Base-by-base conservation (phyloP, 169 alveolate species). In the Cryptosporidium canis region DNA sequence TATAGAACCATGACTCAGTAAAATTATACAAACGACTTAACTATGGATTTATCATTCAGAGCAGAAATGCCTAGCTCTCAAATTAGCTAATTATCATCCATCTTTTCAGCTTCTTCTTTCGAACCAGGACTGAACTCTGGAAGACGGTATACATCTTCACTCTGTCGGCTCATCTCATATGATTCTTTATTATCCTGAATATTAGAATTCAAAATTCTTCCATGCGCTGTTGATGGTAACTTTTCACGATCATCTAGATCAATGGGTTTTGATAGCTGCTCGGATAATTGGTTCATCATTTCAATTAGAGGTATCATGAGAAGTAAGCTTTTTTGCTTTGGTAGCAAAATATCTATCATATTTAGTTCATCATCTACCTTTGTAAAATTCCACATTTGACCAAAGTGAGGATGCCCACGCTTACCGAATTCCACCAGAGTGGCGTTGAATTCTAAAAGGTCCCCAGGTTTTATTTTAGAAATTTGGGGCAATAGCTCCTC, bases 361-460 rank as follows among this genome's bases (percentile, higher is more conserved):
- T 55, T 45, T 7, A 61, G 24, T 12, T 58, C 70, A 39, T 77
- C 87, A 37, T 77, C 87, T 3, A 63, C 55, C 65, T 77, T 77
- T 27, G 87, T 77, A 61, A 77, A 77, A 27, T 77, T 77, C 87
- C 87, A 77, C 87, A 77, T 77, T 77, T 77, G 87, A 1, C 87
- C 87, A 58, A 77, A 77, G 37, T 77, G 87, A 12, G 87, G 87
- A 58, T 77, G 87, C 3, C 87, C 87, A 77, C 87, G 87, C 18
- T 77, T 77, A 6, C 87, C 87, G 6, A 77, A 77, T 39, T 77
- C 87, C 18, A 61, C 87, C 70, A 77, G 44, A 37, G 87, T 77
- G n/a, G 87, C 87, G 37, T 77, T 61, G 61, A 77, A 77, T 6
- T 77, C 87, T 31, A 77, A 29, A 7, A 77, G 45, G 37, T 77